Conservation (phyloP, 2,329 filamentous ascomycete species). For the Lasiodiplodia hormozganensis region DNA sequence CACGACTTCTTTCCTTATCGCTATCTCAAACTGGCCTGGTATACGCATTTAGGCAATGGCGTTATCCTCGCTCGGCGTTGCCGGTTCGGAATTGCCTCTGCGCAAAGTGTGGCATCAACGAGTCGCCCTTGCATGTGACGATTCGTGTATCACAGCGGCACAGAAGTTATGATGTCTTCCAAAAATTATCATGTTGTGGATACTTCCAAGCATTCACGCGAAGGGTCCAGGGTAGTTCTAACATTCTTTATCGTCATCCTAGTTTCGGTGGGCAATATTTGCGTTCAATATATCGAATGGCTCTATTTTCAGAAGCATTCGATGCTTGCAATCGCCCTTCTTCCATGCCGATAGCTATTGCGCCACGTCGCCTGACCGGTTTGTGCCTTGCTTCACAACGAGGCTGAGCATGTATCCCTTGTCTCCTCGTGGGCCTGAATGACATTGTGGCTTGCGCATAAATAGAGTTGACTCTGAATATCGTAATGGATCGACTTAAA, state of each 20-base stretch:
- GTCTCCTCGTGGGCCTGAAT: background rate
- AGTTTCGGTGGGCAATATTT: background rate
- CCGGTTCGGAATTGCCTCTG: too few species aligned
- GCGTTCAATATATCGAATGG: constrained; percentile 18
- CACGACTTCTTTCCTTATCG: background rate
- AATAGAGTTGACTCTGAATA: background rate
- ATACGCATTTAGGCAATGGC: too few species aligned
- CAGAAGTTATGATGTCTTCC: background rate
- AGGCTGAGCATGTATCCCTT: background rate
- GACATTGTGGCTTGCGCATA: background rate
- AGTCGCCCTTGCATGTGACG: background rate
- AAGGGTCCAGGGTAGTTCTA: background rate
- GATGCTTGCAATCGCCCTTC: background rate
- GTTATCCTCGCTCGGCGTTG: too few species aligned
- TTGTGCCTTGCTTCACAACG: constrained; percentile 3
- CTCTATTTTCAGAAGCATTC: constrained; percentile 16
- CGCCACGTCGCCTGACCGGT: background rate
- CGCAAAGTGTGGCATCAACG: background rate
- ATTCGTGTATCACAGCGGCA: background rate
- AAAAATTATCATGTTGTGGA: background rate
- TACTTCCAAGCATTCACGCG: background rate
- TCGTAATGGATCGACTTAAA: background rate
- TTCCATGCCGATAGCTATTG: background rate
- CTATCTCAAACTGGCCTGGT: too few species aligned
- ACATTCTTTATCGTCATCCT: background rate